phyloP scores from a whole-genome alignment of 306 rosid species.

The Echinosophora koreensis region DNA sequence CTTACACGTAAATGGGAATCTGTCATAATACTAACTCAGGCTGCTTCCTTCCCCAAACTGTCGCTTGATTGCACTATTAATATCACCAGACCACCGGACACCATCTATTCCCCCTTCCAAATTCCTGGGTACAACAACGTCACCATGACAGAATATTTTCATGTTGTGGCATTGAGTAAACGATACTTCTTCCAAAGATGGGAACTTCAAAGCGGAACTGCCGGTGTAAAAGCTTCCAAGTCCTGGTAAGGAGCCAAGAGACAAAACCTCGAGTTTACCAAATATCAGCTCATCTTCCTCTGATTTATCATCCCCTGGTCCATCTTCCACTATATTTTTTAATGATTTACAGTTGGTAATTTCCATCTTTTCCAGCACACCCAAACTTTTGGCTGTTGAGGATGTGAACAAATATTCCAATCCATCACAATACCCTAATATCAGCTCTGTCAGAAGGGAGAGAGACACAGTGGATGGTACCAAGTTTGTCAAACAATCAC shows the following conservation, averaged over 20 bases:
- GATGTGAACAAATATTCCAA: conserved; percentile 33
- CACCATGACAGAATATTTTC: background rate
- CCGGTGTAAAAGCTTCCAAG: conserved; percentile 33
- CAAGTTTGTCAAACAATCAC: conserved; percentile 20
- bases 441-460: background rate
- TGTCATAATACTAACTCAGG: too few species aligned
- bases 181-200: background rate
- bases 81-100: too few species aligned
- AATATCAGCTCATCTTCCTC: background rate
- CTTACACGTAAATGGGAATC: too few species aligned
- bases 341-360: conserved; percentile 6
- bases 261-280: background rate
- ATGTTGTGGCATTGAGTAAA: background rate
- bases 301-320: too few species aligned
- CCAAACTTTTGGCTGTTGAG: conserved; percentile 5
- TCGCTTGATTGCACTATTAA: too few species aligned
- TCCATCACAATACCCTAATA: background rate
- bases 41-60: too few species aligned
- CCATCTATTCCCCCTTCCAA: too few species aligned
- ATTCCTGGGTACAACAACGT: too few species aligned
- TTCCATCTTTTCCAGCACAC: background rate
- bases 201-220: background rate
- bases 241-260: background rate
- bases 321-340: background rate
- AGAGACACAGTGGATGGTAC: conserved; percentile 25